Evolutionary conservation across 1,139 yeast species (phyloP).

Genomic region (Pichia inconspicua): DNA sequence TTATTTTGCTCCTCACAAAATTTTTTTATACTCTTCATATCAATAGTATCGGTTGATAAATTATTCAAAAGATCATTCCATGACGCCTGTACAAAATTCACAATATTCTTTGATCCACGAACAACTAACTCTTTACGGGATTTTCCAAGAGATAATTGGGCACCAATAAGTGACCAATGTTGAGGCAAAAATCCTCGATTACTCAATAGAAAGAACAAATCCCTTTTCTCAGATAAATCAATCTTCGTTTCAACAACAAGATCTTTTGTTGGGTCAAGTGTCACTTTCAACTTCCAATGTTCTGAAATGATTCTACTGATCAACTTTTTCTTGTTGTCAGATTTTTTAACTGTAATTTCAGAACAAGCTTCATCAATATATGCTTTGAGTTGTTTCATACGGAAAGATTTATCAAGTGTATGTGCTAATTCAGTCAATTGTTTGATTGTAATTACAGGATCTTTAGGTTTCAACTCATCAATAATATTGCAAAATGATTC

Average conservation of each 20-base stretch:
- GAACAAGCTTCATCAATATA: conserved; percentile 15
- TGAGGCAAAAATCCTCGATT: conserved; percentile 41
- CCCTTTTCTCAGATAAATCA: conserved; percentile 33
- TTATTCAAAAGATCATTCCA: conserved; percentile 26
- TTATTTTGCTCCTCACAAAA: conserved; percentile 16
- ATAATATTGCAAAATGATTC: conserved; percentile 28
- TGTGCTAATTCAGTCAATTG: conserved; percentile 27
- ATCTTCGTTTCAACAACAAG: conserved; percentile 33
- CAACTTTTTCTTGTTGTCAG: conserved; percentile 21
- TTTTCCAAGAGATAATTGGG: conserved; percentile 39
- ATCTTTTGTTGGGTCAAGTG: conserved; percentile 12
- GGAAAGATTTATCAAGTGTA: conserved; percentile 28
- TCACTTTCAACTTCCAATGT: conserved; percentile 14
- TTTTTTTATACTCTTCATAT: conserved; percentile 14
- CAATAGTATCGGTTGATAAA: conserved; percentile 17
- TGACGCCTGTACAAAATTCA: conserved; percentile 26
- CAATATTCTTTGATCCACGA: conserved; percentile 28
- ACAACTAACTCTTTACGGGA: conserved; percentile 31
- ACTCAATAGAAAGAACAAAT: conserved; percentile 43
- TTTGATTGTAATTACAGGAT: conserved; percentile 23
- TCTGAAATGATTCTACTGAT: conserved; percentile 12
- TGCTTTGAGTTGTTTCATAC: conserved; percentile 28
- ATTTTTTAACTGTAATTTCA: conserved; percentile 11
- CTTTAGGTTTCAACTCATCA: conserved; percentile 28
- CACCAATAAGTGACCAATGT: conserved; percentile 49